Percentiles rank a stretch among this genome's conserved stretches.
Conservation (phyloP, 441 rosid genomes). For the Gossypium aridum region DNA sequence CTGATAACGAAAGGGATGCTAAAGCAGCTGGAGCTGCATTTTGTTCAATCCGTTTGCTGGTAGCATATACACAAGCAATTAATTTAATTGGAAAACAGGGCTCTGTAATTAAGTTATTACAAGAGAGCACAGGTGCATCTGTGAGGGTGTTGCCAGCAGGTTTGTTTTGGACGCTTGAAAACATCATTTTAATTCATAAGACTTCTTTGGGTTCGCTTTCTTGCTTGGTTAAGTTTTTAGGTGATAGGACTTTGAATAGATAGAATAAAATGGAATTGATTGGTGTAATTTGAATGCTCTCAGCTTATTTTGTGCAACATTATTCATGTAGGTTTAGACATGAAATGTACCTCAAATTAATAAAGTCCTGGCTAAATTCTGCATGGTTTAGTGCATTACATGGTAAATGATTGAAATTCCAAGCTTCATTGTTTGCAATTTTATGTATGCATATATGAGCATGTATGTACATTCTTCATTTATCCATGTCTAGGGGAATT, state of each 20-base stretch:
- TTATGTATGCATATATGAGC: not conserved
- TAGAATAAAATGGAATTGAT: too few species aligned
- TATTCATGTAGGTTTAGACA: too few species aligned
- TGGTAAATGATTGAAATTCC: not conserved
- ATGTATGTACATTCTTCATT: not conserved
- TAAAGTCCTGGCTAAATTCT: not conserved
- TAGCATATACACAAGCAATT: constrained; percentile 84
- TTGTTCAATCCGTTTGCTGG: constrained; percentile 63
- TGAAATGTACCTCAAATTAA: not conserved
- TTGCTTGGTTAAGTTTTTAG: too few species aligned
- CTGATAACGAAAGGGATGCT: constrained; percentile 42
- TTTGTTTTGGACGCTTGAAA: constrained; percentile 17
- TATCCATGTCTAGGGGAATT: not conserved
- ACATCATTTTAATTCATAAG: not conserved
- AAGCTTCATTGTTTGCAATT: not conserved
- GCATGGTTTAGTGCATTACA: not conserved
- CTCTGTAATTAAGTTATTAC: constrained; percentile 65
- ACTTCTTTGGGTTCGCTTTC: too few species aligned
- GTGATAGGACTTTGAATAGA: too few species aligned
- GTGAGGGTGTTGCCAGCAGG: constrained; percentile 77
- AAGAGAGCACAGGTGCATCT: constrained; percentile 66
- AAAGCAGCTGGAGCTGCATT: constrained; percentile 40
- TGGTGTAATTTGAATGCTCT: too few species aligned
- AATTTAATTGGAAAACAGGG: constrained; percentile 90
- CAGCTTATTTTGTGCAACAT: too few species aligned